Percentiles rank a stretch among this genome's conserved stretches.
Evolutionary conservation across 2,329 filamentous ascomycete species (phyloP).

Genomic region (Talaromyces verruculosus): DNA sequence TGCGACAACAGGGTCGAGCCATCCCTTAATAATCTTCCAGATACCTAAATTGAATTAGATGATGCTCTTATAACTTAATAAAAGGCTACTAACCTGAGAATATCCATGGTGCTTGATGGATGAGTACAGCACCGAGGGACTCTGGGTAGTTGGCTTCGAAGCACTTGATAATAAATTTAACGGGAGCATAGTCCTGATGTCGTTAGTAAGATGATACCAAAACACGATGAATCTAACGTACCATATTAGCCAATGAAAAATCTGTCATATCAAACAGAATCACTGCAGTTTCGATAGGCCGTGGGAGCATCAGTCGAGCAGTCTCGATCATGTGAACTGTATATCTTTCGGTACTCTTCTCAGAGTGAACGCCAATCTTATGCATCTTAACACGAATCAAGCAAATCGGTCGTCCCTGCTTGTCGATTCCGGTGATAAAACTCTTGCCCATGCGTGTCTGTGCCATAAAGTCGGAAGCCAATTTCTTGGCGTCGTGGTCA

Average conservation of each 20-base stretch:
- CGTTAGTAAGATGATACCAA: background rate
- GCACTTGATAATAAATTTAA: conserved; percentile 99
- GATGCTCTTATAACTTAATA: background rate
- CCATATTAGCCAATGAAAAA: conserved; percentile 94
- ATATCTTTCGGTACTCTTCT: conserved; percentile 78
- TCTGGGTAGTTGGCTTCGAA: conserved; percentile 99
- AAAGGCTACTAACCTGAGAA: conserved; percentile 69
- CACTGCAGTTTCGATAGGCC: conserved; percentile 86
- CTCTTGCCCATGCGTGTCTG: conserved; percentile 91
- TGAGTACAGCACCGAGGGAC: conserved; percentile 80
- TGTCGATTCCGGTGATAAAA: conserved; percentile 85
- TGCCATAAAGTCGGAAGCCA: conserved; percentile 72
- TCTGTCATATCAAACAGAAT: conserved; percentile 95
- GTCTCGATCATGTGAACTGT: conserved; percentile 96
- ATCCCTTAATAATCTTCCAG: conserved; percentile 92
- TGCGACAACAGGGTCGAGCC: conserved; percentile 95
- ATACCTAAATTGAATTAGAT: conserved; percentile 59
- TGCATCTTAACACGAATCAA: conserved; percentile 81
- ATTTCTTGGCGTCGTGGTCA: conserved; percentile 64
- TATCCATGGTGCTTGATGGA: conserved; percentile 95
- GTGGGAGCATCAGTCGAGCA: conserved; percentile 74
- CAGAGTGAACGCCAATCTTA: conserved; percentile 75
- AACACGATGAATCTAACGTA: conserved; percentile 38
- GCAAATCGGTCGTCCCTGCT: conserved; percentile 80
- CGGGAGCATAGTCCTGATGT: conserved; percentile 78